Evolutionary conservation across 2,329 filamentous ascomycete species (phyloP), one percentile per base, ranked within the genome.

Genomic region (Tolypocladium pustulatum): DNA sequence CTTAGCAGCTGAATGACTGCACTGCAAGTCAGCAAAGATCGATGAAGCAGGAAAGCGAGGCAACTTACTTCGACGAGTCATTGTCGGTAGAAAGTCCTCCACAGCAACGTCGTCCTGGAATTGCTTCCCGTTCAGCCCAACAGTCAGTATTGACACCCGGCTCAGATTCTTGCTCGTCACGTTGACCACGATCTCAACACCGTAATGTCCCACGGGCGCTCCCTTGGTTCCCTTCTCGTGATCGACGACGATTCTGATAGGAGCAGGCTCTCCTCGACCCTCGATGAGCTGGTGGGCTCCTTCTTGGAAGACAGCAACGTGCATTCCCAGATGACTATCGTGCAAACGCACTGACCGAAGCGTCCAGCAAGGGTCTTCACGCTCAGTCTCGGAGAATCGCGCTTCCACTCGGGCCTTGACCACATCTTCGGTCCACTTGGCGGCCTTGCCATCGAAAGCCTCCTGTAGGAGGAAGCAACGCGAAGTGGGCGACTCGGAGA

Each of bases 331-430:
- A 57, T 80, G 81, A 60, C 75, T 81, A 66, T 86, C 87, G 41
- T 81, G 79, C 69, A 85, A 81, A 60, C 80, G 82, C 17, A 84
- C 81, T 25, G 86, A 88, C 41, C 91, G 84, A 37, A 95, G 81
- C 37, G 89, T 89, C 91, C 91, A 97, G 65, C 82, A 85, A 20
- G 86, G 81, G 60, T 87, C 83, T 70, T 96, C 91, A 60, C 92
- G 84, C 74, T 96, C 90, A n/a, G 77, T 71, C 69, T 96, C 91
- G 0, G 89, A 77, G 67, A 95, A 96, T 13, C 92, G 84, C 7
- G 86, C 88, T 72, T 97, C 93, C 17, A 97, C 85, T 63, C 87
- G 85, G 10, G 92, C 91, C 73, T 93, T 95, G 54, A 86, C 84
- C 15, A 97, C 80, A 63, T 97, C 94, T 72, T 97, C 93, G 34